Evolutionary conservation across 2,329 filamentous ascomycete species (phyloP).

Genomic region (Colletotrichum sublineola): DNA sequence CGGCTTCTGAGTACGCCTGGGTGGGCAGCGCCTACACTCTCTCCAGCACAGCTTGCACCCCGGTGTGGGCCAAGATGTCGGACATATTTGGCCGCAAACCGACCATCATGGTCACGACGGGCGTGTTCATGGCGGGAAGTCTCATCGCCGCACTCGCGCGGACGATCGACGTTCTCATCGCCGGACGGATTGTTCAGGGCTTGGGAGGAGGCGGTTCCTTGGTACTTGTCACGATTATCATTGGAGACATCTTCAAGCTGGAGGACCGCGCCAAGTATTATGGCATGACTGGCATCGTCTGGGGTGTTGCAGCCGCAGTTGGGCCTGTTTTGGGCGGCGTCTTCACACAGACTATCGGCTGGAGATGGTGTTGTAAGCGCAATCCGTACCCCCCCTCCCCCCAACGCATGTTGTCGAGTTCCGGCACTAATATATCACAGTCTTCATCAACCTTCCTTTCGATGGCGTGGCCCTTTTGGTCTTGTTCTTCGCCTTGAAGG

Average conservation of each 20-base stretch:
- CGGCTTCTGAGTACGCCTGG: conserved; percentile 48
- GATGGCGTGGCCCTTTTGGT: conserved; percentile 57
- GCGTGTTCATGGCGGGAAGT: conserved; percentile 50
- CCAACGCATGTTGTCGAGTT: neutral
- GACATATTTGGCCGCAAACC: conserved; percentile 59
- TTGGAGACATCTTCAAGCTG: conserved; percentile 54
- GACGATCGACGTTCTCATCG: conserved; percentile 48
- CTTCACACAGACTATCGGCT: conserved; percentile 67
- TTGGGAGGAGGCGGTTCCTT: conserved; percentile 54
- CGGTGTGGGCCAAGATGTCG: conserved; percentile 73
- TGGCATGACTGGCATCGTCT: conserved; percentile 68
- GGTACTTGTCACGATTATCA: conserved; percentile 53
- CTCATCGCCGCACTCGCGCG: conserved; percentile 18
- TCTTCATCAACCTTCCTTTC: conserved; percentile 60
- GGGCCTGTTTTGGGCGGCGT: conserved; percentile 70
- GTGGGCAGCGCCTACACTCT: conserved; percentile 47
- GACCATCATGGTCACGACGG: conserved; percentile 51
- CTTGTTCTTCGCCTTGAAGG: conserved; percentile 55
- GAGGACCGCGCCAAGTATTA: conserved; percentile 57
- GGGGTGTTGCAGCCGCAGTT: conserved; percentile 67
- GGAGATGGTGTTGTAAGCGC: conserved; percentile 68
- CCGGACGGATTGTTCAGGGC: conserved; percentile 51
- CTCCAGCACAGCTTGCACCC: conserved; percentile 69
- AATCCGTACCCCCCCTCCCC: conserved; percentile 9
- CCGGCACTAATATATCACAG: conserved; percentile 25